Conservation (phyloP, 192 early-diverging fungal genomes). For the Entomortierella parvispora region DNA sequence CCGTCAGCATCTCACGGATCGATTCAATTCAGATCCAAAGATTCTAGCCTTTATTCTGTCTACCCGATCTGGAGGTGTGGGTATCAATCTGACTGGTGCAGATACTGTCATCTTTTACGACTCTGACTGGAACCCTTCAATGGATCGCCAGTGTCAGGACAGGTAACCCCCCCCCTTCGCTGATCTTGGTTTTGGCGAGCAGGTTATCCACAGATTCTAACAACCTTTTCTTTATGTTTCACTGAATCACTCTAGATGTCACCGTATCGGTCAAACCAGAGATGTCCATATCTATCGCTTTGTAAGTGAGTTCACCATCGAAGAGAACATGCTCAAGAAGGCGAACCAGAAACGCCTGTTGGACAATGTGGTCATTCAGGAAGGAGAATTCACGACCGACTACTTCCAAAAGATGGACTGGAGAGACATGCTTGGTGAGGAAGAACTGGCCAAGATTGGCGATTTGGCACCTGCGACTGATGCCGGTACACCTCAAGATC, state of each 20-base stretch:
- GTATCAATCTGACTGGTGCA: conserved; percentile 82
- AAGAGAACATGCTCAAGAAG: conserved; percentile 82
- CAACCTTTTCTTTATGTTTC: background rate
- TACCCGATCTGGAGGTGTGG: conserved; percentile 78
- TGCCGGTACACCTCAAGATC: conserved; percentile 33
- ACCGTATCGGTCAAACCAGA: conserved; percentile 75
- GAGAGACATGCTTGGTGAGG: conserved; percentile 57
- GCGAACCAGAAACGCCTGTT: conserved; percentile 83
- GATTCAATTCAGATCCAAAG: conserved; percentile 67
- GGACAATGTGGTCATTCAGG: conserved; percentile 83
- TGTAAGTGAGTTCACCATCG: conserved; percentile 76
- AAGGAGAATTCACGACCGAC: conserved; percentile 79
- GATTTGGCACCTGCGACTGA: conserved; percentile 48
- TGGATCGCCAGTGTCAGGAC: conserved; percentile 79
- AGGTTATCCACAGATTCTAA: too few species aligned
- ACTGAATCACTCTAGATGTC: conserved; percentile 56
- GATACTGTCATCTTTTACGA: conserved; percentile 85
- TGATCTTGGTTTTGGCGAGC: too few species aligned
- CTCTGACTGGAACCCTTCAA: conserved; percentile 81
- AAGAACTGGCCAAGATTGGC: conserved; percentile 64
- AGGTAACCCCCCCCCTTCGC: conserved; percentile 39
- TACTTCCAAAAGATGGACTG: conserved; percentile 72
- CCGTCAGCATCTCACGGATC: conserved; percentile 66
- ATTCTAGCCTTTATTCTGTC: conserved; percentile 69
- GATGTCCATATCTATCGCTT: conserved; percentile 85